phyloP scores from a whole-genome alignment of 2,329 filamentous ascomycete species.

The Hypoxylon sp. region DNA sequence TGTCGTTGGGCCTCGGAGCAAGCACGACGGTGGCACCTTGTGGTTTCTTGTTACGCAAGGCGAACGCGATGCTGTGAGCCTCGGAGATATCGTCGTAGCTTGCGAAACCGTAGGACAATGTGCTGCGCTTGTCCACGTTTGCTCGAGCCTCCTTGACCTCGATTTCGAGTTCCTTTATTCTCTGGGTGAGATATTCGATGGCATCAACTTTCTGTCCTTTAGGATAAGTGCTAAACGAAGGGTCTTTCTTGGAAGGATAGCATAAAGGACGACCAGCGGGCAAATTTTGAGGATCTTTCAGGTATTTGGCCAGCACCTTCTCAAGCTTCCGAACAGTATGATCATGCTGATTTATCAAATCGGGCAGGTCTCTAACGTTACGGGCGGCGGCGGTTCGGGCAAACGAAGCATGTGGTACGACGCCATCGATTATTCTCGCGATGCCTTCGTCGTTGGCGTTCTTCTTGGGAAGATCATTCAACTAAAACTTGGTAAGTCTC shows the following conservation, averaged over 20 bases:
- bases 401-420: conserved; percentile 72
- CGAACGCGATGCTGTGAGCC: conserved; percentile 86
- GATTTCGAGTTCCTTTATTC: conserved; percentile 82
- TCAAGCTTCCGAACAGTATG: conserved; percentile 83
- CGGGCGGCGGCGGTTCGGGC: conserved; percentile 72
- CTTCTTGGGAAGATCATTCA: conserved; percentile 85
- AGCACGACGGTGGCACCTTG: conserved; percentile 78
- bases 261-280: conserved; percentile 80
- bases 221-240: conserved; percentile 68
- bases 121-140: conserved; percentile 84
- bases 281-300: conserved; percentile 84
- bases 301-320: conserved; percentile 83
- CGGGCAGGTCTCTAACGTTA: conserved; percentile 89
- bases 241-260: conserved; percentile 81
- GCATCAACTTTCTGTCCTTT: conserved; percentile 82
- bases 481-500: conserved; percentile 57
- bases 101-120: conserved; percentile 92
- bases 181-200: conserved; percentile 88
- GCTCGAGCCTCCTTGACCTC: conserved; percentile 85
- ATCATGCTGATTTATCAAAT: conserved; percentile 84
- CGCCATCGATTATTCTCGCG: conserved; percentile 79
- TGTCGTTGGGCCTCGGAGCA: conserved; percentile 85
- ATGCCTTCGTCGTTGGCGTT: conserved; percentile 86
- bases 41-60: conserved; percentile 80
- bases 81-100: conserved; percentile 90